Evolutionary conservation across 2,329 filamentous ascomycete genomes (phyloP).

Genomic region (Clonostachys byssicola): DNA sequence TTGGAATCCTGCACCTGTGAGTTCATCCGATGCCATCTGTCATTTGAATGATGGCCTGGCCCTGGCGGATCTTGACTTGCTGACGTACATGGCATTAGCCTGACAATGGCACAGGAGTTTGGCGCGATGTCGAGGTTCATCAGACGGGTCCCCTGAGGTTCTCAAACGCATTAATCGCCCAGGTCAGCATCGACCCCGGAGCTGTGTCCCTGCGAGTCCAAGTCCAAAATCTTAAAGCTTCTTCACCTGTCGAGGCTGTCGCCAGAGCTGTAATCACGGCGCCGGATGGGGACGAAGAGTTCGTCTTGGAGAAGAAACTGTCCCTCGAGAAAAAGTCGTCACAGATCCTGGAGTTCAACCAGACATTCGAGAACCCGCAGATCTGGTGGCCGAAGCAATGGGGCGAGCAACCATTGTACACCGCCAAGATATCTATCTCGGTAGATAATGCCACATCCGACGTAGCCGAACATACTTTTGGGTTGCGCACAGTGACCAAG

Average conservation of each 20-base stretch:
- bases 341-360: conserved; percentile 25
- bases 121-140: conserved; percentile 52
- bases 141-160: conserved; percentile 41
- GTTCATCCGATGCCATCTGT: background rate
- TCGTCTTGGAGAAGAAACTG: conserved; percentile 21
- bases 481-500: conserved; percentile 36
- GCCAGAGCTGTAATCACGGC: conserved; percentile 26
- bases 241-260: conserved; percentile 25
- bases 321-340: conserved; percentile 28
- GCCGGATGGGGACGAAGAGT: conserved; percentile 13
- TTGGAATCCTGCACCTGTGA: conserved; percentile 46
- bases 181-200: conserved; percentile 32
- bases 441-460: conserved; percentile 21
- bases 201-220: conserved; percentile 29
- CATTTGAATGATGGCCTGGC: background rate
- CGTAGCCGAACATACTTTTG: conserved; percentile 14
- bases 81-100: conserved; percentile 11
- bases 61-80: background rate
- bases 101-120: conserved; percentile 60
- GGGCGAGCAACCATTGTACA: conserved; percentile 52
- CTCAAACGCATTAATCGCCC: conserved; percentile 33
- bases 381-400: conserved; percentile 61
- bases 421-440: conserved; percentile 17
- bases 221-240: conserved; percentile 32
- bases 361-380: conserved; percentile 32